phyloP scores from a whole-genome alignment of 2,329 filamentous ascomycete species.

The Nemania sp. region DNA sequence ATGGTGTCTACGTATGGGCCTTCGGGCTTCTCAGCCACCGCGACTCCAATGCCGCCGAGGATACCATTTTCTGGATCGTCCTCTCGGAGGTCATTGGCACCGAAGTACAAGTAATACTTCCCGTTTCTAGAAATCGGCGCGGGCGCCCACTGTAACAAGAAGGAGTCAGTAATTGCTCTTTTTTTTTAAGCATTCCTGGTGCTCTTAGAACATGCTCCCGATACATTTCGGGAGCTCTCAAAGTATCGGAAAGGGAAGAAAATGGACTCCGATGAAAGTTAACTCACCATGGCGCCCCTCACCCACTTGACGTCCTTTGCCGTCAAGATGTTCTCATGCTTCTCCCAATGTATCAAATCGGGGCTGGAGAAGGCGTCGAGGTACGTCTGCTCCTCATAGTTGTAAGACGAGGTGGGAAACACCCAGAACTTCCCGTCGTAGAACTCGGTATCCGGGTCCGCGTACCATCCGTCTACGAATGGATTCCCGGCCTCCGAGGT shows the following conservation, averaged over 20 bases:
- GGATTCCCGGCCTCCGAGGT: conserved; percentile 53
- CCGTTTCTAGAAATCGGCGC: conserved; percentile 49
- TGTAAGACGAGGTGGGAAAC: conserved; percentile 51
- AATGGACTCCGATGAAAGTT: too few species aligned
- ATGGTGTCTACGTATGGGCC: conserved; percentile 50
- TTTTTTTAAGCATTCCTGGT: too few species aligned
- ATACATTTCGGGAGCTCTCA: too few species aligned
- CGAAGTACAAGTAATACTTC: conserved; percentile 56
- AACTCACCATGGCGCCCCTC: conserved; percentile 47
- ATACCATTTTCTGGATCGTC: conserved; percentile 34
- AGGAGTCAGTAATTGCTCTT: too few species aligned
- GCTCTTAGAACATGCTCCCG: too few species aligned
- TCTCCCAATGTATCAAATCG: conserved; percentile 55
- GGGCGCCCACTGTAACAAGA: too few species aligned
- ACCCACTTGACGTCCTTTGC: conserved; percentile 49
- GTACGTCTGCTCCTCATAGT: conserved; percentile 53
- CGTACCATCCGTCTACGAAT: conserved; percentile 55
- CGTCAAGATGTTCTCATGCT: conserved; percentile 50
- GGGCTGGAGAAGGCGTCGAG: conserved; percentile 56
- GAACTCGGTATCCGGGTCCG: conserved; percentile 54
- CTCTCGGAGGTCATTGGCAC: conserved; percentile 52
- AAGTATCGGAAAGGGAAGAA: too few species aligned
- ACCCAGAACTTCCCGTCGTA: conserved; percentile 53
- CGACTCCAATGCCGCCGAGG: conserved; percentile 50
- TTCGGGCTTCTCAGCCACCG: conserved; percentile 42